Conservation (phyloP, 352 stramenopile species). For the Thalassiosira hispida region DNA sequence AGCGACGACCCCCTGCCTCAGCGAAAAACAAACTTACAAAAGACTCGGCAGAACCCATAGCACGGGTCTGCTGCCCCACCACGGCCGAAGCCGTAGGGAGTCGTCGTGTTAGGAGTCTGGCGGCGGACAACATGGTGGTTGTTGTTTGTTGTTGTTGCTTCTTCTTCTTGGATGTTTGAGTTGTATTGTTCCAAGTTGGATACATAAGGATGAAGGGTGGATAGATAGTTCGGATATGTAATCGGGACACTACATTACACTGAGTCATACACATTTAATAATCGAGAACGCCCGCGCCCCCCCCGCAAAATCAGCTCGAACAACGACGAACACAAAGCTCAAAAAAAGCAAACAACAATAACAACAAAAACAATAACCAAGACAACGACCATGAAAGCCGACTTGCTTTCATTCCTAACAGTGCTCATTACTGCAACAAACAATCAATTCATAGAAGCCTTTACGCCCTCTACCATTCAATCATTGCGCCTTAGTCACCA, state of each 20-base stretch:
- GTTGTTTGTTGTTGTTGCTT: too few relatives aligned
- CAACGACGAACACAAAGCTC: not conserved
- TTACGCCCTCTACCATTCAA: not conserved
- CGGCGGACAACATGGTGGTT: slow-evolving; percentile 34
- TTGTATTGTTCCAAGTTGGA: too few relatives aligned
- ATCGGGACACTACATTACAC: too few relatives aligned
- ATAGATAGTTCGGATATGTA: too few relatives aligned
- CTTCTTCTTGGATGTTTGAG: too few relatives aligned
- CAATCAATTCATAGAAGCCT: not conserved
- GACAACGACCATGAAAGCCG: not conserved
- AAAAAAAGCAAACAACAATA: slow-evolving; percentile 5
- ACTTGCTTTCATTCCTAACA: not conserved
- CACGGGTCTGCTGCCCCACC: slow-evolving; percentile 28
- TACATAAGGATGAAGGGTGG: too few relatives aligned
- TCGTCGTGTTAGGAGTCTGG: slow-evolving; percentile 34
- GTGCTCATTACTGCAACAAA: not conserved
- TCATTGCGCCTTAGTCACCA: not conserved
- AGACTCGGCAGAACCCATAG: slow-evolving; percentile 62
- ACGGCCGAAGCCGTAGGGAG: slow-evolving; percentile 13
- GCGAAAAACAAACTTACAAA: slow-evolving; percentile 65
- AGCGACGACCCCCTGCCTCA: too few relatives aligned
- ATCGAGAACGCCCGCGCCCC: too few relatives aligned
- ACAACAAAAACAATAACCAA: too few relatives aligned
- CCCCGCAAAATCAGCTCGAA: too few relatives aligned
- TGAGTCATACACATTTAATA: too few relatives aligned